Percentiles rank a stretch among this genome's conserved stretches.
Conservation (phyloP, 306 rosid species). For the Fragaria vesca region DNA sequence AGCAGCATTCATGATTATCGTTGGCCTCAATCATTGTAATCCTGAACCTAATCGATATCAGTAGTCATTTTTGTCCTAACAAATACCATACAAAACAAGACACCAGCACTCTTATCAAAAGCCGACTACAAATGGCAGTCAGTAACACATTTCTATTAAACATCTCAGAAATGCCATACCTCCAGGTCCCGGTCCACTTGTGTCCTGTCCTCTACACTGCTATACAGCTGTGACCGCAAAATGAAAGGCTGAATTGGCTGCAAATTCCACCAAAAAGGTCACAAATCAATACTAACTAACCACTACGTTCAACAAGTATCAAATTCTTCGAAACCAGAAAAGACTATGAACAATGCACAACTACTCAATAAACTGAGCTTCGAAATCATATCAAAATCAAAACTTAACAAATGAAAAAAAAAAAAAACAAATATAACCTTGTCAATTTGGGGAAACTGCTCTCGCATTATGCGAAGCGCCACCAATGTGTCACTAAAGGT, state of each 20-base stretch:
- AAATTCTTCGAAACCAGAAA: not conserved
- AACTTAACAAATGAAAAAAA: not conserved
- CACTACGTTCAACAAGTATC: not conserved
- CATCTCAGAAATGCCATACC: conserved; percentile 36
- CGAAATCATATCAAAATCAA: not conserved
- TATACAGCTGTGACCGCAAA: conserved; percentile 84
- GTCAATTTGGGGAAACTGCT: conserved; percentile 68
- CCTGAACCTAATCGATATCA: not conserved
- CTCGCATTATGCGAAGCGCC: conserved; percentile 91
- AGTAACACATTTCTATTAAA: not conserved
- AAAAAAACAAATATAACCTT: conserved; percentile 38
- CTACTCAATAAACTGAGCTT: not conserved
- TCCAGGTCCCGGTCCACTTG: conserved; percentile 89
- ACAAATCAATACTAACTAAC: not conserved
- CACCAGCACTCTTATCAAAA: not conserved
- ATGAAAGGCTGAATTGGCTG: conserved; percentile 78
- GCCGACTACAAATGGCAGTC: not conserved
- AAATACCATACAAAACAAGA: not conserved
- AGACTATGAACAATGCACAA: not conserved
- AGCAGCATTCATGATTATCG: not conserved
- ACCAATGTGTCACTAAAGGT: conserved; percentile 73
- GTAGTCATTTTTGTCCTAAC: not conserved
- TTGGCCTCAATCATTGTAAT: not conserved
- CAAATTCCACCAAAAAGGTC: conserved; percentile 25
- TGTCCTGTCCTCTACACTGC: conserved; percentile 86